phyloP scores from a whole-genome alignment of 148 eudicot genomes.

The Spergularia bocconei region DNA sequence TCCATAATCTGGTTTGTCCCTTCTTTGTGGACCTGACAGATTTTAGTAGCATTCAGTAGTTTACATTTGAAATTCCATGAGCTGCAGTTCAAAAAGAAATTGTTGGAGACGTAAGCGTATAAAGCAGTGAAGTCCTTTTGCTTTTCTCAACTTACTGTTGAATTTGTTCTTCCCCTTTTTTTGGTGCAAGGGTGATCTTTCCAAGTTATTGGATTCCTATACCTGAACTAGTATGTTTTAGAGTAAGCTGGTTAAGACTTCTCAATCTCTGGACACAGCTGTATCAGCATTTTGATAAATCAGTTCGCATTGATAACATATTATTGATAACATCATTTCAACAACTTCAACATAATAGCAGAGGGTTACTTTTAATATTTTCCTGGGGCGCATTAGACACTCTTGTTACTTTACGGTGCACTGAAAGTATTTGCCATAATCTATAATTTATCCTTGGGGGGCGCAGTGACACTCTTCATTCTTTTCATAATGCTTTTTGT shows the following conservation, averaged over 20 bases:
- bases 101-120: too few relatives aligned
- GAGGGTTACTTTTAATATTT: not conserved
- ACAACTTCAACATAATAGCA: not conserved
- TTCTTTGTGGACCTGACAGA: too few relatives aligned
- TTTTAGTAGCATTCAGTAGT: too few relatives aligned
- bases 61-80: too few relatives aligned
- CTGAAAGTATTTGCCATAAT: not conserved
- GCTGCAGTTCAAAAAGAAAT: too few relatives aligned
- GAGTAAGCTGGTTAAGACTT: not conserved
- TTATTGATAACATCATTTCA: not conserved
- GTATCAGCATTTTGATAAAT: not conserved
- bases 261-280: not conserved
- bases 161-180: too few relatives aligned
- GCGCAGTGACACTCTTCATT: not conserved
- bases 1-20: too few relatives aligned
- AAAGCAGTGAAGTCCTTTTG: too few relatives aligned
- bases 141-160: too few relatives aligned
- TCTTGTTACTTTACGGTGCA: not conserved
- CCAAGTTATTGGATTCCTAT: too few relatives aligned
- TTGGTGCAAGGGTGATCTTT: too few relatives aligned
- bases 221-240: not conserved
- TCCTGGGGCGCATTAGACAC: not conserved
- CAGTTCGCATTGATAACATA: not conserved
- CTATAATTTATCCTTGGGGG: not conserved
- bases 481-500: not conserved